Evolutionary conservation across 441 rosid species (phyloP).

Genomic region (Adansonia madagascariensis): DNA sequence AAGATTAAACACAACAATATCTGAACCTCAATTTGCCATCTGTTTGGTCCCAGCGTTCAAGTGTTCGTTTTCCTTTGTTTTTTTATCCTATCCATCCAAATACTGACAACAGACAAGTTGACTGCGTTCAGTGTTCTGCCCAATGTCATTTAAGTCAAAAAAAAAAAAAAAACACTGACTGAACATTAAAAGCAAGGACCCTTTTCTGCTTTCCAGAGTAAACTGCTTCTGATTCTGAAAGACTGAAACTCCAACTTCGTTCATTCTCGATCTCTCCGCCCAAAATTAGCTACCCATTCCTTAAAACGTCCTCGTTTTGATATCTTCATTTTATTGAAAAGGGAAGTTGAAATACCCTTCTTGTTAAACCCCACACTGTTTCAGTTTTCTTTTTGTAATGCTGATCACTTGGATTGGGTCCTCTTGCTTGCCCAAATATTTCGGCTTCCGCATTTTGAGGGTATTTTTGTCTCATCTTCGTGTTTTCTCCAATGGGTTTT

Average conservation of each 20-base stretch:
- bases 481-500: not conserved
- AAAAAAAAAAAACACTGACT: not conserved
- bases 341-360: not conserved
- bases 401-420: not conserved
- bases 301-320: not conserved
- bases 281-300: not conserved
- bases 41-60: constrained; percentile 24
- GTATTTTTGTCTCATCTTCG: constrained; percentile 1
- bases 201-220: not conserved
- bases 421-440: constrained; percentile 2
- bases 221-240: constrained; percentile 19
- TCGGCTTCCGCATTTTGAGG: constrained; percentile 19
- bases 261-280: constrained; percentile 50
- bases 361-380: not conserved
- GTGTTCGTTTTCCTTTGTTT: not conserved
- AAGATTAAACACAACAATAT: not conserved
- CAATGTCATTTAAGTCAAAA: not conserved
- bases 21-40: constrained; percentile 21
- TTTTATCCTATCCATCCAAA: not conserved
- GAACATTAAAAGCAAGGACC: not conserved
- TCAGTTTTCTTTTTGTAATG: not conserved
- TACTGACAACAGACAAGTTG: not conserved
- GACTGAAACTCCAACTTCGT: constrained; percentile 38
- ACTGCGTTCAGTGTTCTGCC: not conserved
- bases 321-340: not conserved